Conservation (phyloP, 2,329 filamentous ascomycete species). For the Verticillium alfalfae region DNA sequence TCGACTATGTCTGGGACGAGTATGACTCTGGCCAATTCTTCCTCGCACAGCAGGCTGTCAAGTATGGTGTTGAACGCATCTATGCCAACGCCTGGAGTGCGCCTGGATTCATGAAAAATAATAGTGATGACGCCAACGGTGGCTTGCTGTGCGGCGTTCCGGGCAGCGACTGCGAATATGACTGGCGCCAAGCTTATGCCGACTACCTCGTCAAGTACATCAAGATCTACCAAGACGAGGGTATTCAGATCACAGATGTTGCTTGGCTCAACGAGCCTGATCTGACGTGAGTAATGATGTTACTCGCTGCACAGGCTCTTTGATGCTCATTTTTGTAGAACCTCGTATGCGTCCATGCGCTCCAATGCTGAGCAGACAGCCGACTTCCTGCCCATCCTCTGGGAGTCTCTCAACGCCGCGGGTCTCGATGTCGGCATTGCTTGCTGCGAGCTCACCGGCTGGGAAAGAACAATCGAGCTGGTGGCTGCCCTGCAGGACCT, state of each 20-base stretch:
- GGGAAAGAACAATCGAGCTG: slow-evolving; percentile 28
- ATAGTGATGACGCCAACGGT: slow-evolving; percentile 25
- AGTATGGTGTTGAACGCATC: slow-evolving; percentile 30
- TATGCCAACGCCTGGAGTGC: slow-evolving; percentile 47
- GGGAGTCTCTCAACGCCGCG: slow-evolving; percentile 2
- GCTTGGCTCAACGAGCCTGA: slow-evolving; percentile 5
- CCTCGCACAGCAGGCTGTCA: slow-evolving; percentile 30
- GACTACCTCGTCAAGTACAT: slow-evolving; percentile 41
- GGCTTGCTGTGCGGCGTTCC: slow-evolving; percentile 39
- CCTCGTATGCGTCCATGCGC: slow-evolving; percentile 31
- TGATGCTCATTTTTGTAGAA: slow-evolving; percentile 11
- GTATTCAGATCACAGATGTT: slow-evolving; percentile 6
- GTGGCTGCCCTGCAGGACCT: slow-evolving; percentile 24
- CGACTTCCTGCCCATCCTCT: slow-evolving; percentile 4
- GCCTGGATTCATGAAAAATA: slow-evolving; percentile 46
- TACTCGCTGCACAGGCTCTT: too few species aligned
- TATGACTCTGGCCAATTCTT: slow-evolving; percentile 33
- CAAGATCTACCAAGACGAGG: slow-evolving; percentile 24
- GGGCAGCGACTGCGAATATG: slow-evolving; percentile 25
- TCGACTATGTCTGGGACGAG: slow-evolving; percentile 24
- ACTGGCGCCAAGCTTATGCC: slow-evolving; percentile 43
- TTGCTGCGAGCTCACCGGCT: slow-evolving; percentile 32
- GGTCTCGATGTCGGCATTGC: slow-evolving; percentile 18
- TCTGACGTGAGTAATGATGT: not conserved
- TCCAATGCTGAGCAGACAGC: slow-evolving; percentile 22